Conservation (phyloP, 225 moss, liverwort and hornwort species). For the Asterella californica region DNA sequence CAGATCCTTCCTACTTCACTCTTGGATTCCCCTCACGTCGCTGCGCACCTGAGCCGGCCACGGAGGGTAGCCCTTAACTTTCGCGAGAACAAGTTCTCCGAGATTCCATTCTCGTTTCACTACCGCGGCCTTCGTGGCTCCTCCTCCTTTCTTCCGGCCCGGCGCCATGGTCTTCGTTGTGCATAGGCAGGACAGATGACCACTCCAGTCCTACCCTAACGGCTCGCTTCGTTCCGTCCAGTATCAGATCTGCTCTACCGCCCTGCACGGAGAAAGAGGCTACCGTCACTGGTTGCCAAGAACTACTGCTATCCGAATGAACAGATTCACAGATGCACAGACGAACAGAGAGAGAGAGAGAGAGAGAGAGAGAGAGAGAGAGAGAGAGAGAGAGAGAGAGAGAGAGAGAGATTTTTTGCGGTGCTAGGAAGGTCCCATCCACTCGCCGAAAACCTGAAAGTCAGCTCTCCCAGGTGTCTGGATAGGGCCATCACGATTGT, state of each 20-base stretch:
- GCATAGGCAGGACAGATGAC: constrained; percentile 25
- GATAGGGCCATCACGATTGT: too few species aligned
- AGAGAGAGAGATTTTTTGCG: too few species aligned
- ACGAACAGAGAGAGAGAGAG: too few species aligned
- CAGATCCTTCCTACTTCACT: neutral
- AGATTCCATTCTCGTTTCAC: constrained; percentile 71
- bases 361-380: too few species aligned
- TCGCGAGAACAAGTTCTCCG: constrained; percentile 94
- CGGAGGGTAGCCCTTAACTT: constrained; percentile 95
- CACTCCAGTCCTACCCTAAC: constrained; percentile 4
- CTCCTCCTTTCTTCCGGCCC: constrained; percentile 52
- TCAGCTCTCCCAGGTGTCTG: too few species aligned
- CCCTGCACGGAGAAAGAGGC: constrained; percentile 20
- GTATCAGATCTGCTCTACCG: constrained; percentile 16
- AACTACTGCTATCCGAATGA: too few species aligned
- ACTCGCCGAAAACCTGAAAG: too few species aligned
- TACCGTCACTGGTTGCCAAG: neutral
- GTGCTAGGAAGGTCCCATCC: too few species aligned
- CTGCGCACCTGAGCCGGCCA: constrained; percentile 94
- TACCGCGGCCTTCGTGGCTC: constrained; percentile 46
- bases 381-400: too few species aligned
- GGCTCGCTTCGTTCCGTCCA: neutral
- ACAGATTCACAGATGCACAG: too few species aligned
- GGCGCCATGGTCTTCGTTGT: constrained; percentile 45
- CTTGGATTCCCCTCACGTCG: neutral